Evolutionary conservation across 73 alveolate species (phyloP).

Genomic region (Stentor coeruleus): DNA sequence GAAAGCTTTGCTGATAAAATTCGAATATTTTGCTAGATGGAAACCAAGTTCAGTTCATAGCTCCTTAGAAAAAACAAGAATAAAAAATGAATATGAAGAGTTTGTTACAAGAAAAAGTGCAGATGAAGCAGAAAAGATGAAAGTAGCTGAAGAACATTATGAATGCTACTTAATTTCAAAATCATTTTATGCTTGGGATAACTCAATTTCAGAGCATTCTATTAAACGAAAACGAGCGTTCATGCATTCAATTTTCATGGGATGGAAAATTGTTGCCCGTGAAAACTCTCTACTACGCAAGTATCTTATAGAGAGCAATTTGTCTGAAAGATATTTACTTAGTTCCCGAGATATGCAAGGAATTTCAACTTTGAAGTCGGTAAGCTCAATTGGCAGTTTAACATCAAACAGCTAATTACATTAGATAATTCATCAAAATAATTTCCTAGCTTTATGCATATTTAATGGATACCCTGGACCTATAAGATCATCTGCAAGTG

Average conservation of each 20-base stretch:
- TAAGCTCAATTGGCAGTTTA: neutral
- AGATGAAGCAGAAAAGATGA: neutral
- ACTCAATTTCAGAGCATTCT: neutral
- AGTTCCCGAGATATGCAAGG: neutral
- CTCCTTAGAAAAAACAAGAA: neutral
- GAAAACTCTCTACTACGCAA: neutral
- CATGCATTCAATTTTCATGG: conserved; percentile 5
- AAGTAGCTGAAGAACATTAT: neutral
- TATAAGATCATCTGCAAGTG: no score
- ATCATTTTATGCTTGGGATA: conserved; percentile 15
- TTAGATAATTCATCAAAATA: no score
- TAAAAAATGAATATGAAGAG: neutral
- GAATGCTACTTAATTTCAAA: neutral
- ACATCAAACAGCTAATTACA: neutral
- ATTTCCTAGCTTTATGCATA: no score
- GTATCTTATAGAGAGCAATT: neutral
- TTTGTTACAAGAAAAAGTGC: neutral
- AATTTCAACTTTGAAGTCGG: neutral
- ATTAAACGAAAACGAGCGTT: neutral
- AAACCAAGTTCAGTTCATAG: neutral
- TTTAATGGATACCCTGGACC: no score
- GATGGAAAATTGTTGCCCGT: conserved; percentile 6
- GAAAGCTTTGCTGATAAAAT: neutral
- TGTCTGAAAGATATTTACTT: neutral
- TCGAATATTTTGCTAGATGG: neutral